Evolutionary conservation across 2,329 filamentous ascomycete genomes (phyloP).

Genomic region (Blastomyces gilchristii): DNA sequence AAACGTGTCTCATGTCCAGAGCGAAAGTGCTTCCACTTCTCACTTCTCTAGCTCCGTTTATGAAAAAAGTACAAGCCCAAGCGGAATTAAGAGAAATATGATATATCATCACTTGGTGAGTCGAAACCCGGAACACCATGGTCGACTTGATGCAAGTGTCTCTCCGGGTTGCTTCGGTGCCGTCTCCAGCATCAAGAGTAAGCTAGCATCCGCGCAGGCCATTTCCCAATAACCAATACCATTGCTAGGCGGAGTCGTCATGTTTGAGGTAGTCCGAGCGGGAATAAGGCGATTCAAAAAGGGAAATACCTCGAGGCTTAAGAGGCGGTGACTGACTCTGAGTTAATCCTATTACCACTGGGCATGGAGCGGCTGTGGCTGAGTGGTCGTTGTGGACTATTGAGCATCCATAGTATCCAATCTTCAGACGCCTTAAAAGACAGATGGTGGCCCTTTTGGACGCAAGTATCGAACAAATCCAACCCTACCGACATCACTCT

Average conservation of each 20-base stretch:
- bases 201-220: background rate
- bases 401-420: background rate
- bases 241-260: background rate
- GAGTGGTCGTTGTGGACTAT: background rate
- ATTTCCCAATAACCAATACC: background rate
- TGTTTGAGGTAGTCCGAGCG: background rate
- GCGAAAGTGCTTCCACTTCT: background rate
- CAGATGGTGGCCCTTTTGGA: background rate
- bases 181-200: background rate
- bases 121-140: too few relatives aligned
- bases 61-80: background rate
- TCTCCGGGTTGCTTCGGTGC: background rate
- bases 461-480: background rate
- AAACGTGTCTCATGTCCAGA: background rate
- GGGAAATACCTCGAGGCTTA: background rate
- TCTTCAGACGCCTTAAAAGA: background rate
- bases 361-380: background rate
- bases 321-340: slow-evolving; percentile 1
- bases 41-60: background rate
- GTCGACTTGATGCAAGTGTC: background rate
- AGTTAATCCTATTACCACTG: background rate
- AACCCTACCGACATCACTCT: background rate
- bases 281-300: background rate
- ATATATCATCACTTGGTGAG: too few relatives aligned
- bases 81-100: background rate